Base-by-base conservation (phyloP, 108 stramenopile species). In the Nitzschia sp. region DNA sequence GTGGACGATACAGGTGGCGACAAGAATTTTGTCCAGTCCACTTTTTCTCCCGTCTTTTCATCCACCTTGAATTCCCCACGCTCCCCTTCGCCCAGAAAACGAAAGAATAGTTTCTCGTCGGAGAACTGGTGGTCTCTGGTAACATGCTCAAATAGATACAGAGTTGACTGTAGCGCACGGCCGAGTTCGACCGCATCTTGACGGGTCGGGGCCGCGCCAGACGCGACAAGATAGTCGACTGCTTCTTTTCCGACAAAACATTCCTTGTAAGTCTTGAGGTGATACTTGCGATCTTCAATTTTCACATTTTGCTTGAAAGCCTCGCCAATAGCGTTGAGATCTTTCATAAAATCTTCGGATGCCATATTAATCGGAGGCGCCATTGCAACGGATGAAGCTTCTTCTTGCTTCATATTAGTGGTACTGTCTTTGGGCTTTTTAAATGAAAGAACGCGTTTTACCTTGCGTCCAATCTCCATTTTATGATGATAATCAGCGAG, bases 161-260 rank as follows among this genome's bases (percentile, higher is more conserved):
- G n/a, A 31, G 61, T 59, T 19, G 53, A 26, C 21, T 56, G 56
- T 23, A 73, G 65, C 66, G 64, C 48, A 6, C 66, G 54, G 3
- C 85, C 87, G 0, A 88, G 67, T 2, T 45, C 45, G 2, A 91
- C 90, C 11, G 85, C 90, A 17, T 88, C 87, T 6, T 66, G 68
- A 0, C 87, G 73, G 17, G 54, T 74, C 19, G 30, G n/a, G 1
- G 76, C 85, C n/a, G 70, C 34, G 6, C 80, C 76, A 28, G 70
- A 60, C 8, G 59, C 15, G 2, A 91, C 63, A 31, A 91, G 48
- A 47, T 70, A 91, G 60, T 83, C 82, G 30, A 91, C 87, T 19
- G 84, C 87, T 34, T 88, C 85, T 21, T 67, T 59, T 0, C 82
- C 87, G 13, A 88, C 72, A 49, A 91, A 91, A 29, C 81, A 82